Evolutionary conservation across 257 asterid species (phyloP).

Genomic region (Solanum rostratum): DNA sequence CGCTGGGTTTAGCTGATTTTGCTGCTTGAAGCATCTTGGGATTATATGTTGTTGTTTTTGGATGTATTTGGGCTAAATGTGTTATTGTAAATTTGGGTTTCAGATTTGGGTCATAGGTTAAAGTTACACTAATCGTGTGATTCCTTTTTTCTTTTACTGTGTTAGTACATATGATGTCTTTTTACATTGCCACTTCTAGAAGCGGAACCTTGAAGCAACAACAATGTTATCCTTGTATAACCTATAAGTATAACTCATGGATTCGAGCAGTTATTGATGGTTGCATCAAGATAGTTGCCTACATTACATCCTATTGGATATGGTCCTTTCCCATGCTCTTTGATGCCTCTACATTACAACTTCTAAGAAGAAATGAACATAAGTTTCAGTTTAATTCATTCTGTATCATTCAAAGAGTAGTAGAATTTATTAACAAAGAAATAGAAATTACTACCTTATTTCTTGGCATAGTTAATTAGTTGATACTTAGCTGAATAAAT

Average conservation of each 20-base stretch:
- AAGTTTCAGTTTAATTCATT: not conserved
- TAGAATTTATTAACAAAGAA: not conserved
- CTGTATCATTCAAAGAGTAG: not conserved
- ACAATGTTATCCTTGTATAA: too few species aligned
- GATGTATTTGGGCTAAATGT: too few species aligned
- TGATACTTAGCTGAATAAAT: too few species aligned
- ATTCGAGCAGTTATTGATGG: not conserved
- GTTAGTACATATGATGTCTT: not conserved
- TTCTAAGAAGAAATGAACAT: not conserved
- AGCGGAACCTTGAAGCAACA: not conserved
- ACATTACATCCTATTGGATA: not conserved
- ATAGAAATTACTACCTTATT: not conserved
- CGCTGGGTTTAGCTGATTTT: too few species aligned
- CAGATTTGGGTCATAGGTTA: too few species aligned
- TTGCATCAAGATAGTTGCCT: not conserved
- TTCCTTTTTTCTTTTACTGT: not conserved
- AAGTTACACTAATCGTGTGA: not conserved
- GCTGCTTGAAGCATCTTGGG: too few species aligned
- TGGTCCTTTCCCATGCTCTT: not conserved
- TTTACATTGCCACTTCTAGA: not conserved
- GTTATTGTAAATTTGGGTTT: too few species aligned
- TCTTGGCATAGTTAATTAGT: slow-evolving; percentile 1
- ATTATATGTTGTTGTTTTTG: too few species aligned
- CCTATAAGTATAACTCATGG: not conserved
- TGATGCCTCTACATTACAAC: not conserved